These are phyloP conservation scores for Amylocystis lapponica DNA, from an alignment of 768 basidiomycete genomes.

Conservation along the genomic window DNA sequence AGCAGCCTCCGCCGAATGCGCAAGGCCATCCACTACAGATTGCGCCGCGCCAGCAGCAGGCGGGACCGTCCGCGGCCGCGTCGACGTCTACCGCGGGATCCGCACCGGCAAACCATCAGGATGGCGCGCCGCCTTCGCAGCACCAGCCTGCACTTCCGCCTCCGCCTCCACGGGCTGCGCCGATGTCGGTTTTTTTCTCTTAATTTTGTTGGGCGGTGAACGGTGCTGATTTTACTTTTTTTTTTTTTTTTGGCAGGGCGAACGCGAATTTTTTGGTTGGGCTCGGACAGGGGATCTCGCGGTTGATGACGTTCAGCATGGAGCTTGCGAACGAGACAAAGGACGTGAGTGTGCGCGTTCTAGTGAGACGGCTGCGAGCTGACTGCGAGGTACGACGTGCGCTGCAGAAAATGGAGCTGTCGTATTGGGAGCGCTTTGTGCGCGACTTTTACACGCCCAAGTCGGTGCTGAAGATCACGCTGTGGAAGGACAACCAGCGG, in stretches of 20 bases:
- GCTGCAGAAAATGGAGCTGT: slow-evolving; percentile 63
- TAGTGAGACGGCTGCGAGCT: slow-evolving; percentile 4
- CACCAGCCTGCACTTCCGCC: slow-evolving; percentile 4
- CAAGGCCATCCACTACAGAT: slow-evolving; percentile 15
- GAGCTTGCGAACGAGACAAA: slow-evolving; percentile 50
- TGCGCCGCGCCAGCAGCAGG: slow-evolving; percentile 7
- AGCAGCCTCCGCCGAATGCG: slow-evolving; percentile 10
- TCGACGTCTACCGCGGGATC: neutral
- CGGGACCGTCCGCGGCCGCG: slow-evolving; percentile 5
- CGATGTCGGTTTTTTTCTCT: neutral
- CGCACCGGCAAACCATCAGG: neutral
- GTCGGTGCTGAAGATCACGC: slow-evolving; percentile 70
- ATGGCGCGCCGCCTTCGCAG: slow-evolving; percentile 3
- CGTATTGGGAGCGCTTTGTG: slow-evolving; percentile 63
- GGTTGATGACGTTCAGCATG: slow-evolving; percentile 68
- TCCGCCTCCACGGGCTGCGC: neutral
- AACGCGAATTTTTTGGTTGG: slow-evolving; percentile 30
- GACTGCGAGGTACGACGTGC: no score
- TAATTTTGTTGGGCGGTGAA: no score
- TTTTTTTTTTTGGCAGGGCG: neutral
- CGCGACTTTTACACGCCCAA: slow-evolving; percentile 66
- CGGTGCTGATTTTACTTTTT: neutral
- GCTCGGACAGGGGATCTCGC: slow-evolving; percentile 56
- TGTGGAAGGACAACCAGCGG: slow-evolving; percentile 83
- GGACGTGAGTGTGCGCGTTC: slow-evolving; percentile 30